A percentile compares a stretch with the other conserved stretches of the same genome.
Evolutionary conservation across 2,329 filamentous ascomycete genomes (phyloP).

Genomic region (Blastomyces percursus): DNA sequence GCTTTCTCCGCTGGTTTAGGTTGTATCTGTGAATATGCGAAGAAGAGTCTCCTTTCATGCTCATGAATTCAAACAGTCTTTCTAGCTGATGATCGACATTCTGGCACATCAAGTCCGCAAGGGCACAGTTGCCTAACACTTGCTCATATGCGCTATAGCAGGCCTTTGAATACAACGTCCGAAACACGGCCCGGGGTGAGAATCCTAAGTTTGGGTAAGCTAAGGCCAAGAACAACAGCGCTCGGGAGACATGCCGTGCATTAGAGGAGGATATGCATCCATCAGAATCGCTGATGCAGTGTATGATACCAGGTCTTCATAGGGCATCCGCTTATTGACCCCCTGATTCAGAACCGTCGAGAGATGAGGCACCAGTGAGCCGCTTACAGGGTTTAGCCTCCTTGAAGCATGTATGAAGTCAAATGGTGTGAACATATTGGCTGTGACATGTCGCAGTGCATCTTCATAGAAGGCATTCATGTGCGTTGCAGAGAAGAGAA

Average conservation of each 20-base stretch:
- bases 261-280: constrained; percentile 18
- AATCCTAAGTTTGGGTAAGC: constrained; percentile 8
- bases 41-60: background rate
- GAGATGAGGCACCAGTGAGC: background rate
- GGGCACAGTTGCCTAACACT: background rate
- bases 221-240: constrained; percentile 1
- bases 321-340: background rate
- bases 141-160: constrained; percentile 4
- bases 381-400: background rate
- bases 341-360: background rate
- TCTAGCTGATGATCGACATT: background rate
- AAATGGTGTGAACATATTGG: background rate
- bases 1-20: constrained; percentile 9
- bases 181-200: constrained; percentile 12
- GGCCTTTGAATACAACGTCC: constrained; percentile 9
- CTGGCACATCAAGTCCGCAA: constrained; percentile 1
- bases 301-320: constrained; percentile 8
- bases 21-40: constrained; percentile 4
- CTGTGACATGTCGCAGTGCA: background rate
- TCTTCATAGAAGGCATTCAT: constrained; percentile 4
- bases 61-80: constrained; percentile 1
- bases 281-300: constrained; percentile 10
- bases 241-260: constrained; percentile 4
- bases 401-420: constrained; percentile 4
- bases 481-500: background rate